Percentiles rank a stretch among this genome's conserved stretches.
Evolutionary conservation across 2,329 filamentous ascomycete species (phyloP).

Genomic region (Hyphodiscus sp.): DNA sequence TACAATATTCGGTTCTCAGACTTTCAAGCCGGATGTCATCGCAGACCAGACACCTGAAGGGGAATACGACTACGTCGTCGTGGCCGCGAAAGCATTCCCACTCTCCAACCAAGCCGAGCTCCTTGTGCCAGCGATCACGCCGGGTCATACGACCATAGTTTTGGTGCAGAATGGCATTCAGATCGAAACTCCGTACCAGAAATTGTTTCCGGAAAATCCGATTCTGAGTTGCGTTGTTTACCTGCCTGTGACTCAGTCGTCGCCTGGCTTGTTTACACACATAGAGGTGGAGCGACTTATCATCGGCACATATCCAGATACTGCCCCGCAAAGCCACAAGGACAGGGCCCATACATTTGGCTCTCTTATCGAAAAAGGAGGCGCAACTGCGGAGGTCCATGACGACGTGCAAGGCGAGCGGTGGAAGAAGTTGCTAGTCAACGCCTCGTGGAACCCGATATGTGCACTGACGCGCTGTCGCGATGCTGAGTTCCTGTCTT

Average conservation of each 20-base stretch:
- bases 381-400: slow-evolving; percentile 41
- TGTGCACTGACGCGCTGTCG: slow-evolving; percentile 46
- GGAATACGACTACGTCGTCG: slow-evolving; percentile 17
- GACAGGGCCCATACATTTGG: slow-evolving; percentile 8
- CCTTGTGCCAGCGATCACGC: slow-evolving; percentile 31
- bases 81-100: slow-evolving; percentile 18
- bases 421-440: slow-evolving; percentile 56
- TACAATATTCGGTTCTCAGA: slow-evolving; percentile 10
- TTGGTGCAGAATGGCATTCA: slow-evolving; percentile 57
- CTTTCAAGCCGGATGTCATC: slow-evolving; percentile 14
- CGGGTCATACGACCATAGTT: slow-evolving; percentile 43
- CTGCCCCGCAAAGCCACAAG: slow-evolving; percentile 5
- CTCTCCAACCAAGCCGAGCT: slow-evolving; percentile 14
- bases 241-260: slow-evolving; percentile 43
- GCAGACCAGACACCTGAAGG: neutral
- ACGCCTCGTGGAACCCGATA: slow-evolving; percentile 55
- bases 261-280: slow-evolving; percentile 44
- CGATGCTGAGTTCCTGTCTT: slow-evolving; percentile 30
- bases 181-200: slow-evolving; percentile 49
- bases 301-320: slow-evolving; percentile 32
- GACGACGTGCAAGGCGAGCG: slow-evolving; percentile 49
- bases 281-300: slow-evolving; percentile 48
- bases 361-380: slow-evolving; percentile 31
- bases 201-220: slow-evolving; percentile 42
- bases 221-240: slow-evolving; percentile 49